Conservation (phyloP, 1,284 basidiomycete species). For the Cutaneotrichosporon cavernicola region DNA sequence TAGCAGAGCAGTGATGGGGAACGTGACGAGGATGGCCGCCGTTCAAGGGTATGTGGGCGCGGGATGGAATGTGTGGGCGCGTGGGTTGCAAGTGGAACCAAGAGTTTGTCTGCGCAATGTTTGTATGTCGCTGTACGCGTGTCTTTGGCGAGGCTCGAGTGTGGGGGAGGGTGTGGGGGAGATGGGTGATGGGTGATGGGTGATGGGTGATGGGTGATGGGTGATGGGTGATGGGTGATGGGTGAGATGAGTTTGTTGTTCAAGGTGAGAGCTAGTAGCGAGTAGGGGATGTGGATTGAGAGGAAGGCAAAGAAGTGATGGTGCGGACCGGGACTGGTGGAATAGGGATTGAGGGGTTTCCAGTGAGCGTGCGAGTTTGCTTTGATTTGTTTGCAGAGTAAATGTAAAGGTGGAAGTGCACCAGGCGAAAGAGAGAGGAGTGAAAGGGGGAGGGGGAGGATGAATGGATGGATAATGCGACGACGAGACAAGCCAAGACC, state of each 20-base stretch:
- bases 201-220: background rate
- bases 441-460: background rate
- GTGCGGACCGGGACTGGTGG: background rate
- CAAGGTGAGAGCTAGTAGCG: background rate
- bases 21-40: background rate
- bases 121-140: background rate
- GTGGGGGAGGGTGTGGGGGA: no score
- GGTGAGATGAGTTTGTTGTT: background rate
- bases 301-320: background rate
- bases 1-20: background rate
- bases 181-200: no score
- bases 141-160: no score
- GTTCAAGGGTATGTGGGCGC: background rate
- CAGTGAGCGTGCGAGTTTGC: background rate
- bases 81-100: background rate
- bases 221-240: no score
- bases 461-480: background rate
- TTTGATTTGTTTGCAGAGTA: background rate
- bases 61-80: background rate
- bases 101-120: background rate
- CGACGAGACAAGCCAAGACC: background rate
- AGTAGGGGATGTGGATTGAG: background rate
- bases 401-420: background rate
- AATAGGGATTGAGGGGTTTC: background rate
- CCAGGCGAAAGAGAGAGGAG: background rate